These are phyloP conservation scores for Pneumocystis murina DNA, from an alignment of 1,139 yeast species.

Conservation along the genomic window DNA sequence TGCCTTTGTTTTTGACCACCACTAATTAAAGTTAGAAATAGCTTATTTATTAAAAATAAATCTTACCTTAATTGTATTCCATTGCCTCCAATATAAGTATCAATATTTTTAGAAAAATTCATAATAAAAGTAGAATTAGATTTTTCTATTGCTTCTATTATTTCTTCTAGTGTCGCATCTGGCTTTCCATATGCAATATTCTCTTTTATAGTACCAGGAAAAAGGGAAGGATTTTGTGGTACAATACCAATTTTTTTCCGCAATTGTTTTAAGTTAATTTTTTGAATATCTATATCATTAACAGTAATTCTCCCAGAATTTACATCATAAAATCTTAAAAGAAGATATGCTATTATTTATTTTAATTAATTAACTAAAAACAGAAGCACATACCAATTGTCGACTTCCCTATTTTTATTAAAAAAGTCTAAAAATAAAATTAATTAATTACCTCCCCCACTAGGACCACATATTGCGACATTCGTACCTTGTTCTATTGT, in stretches of 20 bases:
- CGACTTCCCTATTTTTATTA: conserved; percentile 1
- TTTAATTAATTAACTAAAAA: background rate
- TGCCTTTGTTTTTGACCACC: conserved; percentile 66
- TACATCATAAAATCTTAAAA: conserved; percentile 74
- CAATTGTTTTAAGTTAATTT: conserved; percentile 56
- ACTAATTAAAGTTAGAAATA: conserved; percentile 30
- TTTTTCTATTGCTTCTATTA: conserved; percentile 54
- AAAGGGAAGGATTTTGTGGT: conserved; percentile 85
- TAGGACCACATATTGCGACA: conserved; percentile 89
- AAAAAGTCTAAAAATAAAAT: conserved; percentile 24
- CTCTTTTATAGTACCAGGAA: conserved; percentile 77
- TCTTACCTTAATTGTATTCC: conserved; percentile 41
- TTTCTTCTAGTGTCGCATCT: conserved; percentile 45
- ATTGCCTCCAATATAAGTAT: conserved; percentile 74
- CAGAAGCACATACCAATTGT: background rate
- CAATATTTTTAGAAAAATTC: conserved; percentile 49
- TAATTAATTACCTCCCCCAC: conserved; percentile 91
- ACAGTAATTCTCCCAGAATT: conserved; percentile 46
- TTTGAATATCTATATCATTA: conserved; percentile 54
- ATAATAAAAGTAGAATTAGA: conserved; percentile 71
- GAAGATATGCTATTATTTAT: conserved; percentile 38
- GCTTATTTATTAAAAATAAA: background rate
- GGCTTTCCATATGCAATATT: conserved; percentile 64
- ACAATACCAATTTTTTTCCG: conserved; percentile 72
- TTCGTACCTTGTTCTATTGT: conserved; percentile 69